Conservation (phyloP, 768 basidiomycete genomes). For the Boletellus ananiceps region DNA sequence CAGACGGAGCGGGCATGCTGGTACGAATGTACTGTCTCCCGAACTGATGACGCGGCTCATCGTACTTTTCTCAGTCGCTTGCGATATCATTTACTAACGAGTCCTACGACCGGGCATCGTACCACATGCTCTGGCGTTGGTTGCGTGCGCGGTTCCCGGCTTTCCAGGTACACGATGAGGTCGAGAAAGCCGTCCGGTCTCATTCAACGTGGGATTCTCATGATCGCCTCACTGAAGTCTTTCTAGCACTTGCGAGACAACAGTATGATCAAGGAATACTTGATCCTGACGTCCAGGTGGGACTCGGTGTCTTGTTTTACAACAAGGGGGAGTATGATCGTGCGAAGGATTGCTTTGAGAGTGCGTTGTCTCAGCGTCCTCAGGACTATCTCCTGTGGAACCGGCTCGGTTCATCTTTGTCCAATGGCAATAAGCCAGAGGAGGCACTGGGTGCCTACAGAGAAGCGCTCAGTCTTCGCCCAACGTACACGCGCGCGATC, state of each 20-base stretch:
- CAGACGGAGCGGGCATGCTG: slow-evolving; percentile 68
- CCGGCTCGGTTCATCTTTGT: slow-evolving; percentile 87
- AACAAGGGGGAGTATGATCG: slow-evolving; percentile 80
- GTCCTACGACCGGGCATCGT: slow-evolving; percentile 79
- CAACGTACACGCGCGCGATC: slow-evolving; percentile 94
- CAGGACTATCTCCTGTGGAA: slow-evolving; percentile 97
- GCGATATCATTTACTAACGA: slow-evolving; percentile 98
- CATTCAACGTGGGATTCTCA: slow-evolving; percentile 81
- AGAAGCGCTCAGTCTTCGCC: slow-evolving; percentile 83
- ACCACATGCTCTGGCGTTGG: slow-evolving; percentile 85
- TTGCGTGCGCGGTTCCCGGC: slow-evolving; percentile 61
- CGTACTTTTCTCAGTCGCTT: slow-evolving; percentile 56
- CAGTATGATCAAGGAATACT: slow-evolving; percentile 69
- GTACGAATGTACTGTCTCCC: slow-evolving; percentile 38
- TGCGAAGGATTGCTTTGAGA: slow-evolving; percentile 92
- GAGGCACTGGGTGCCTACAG: slow-evolving; percentile 88
- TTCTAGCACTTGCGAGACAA: slow-evolving; percentile 74
- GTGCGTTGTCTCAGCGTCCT: slow-evolving; percentile 76
- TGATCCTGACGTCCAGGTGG: slow-evolving; percentile 91
- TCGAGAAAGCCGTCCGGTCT: slow-evolving; percentile 47
- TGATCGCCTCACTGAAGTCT: slow-evolving; percentile 73
- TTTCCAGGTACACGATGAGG: slow-evolving; percentile 51
- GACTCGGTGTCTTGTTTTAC: slow-evolving; percentile 90
- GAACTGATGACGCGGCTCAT: slow-evolving; percentile 8
- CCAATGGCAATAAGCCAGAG: slow-evolving; percentile 92